Base-by-base conservation (phyloP, 768 basidiomycete genomes). In the Trametes punicea region DNA sequence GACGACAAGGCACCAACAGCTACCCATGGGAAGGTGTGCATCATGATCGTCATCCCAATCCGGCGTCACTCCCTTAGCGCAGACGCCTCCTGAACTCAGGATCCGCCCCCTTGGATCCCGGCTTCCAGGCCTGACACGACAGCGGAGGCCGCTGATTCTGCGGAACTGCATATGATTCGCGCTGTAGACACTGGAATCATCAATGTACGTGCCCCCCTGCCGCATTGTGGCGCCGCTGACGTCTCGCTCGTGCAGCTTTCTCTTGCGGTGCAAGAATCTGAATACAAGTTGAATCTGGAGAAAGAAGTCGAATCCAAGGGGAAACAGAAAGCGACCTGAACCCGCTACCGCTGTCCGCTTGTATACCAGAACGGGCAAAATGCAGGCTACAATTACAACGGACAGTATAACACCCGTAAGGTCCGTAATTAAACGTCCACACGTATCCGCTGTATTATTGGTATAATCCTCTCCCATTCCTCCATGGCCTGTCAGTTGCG, bases 391-490 rank as follows among this genome's bases (percentile, higher is more conserved):
- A 31, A 51, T 18, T 63, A 63, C 62, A 63, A 47, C 36, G 48
- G 33, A 38, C 47, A 39, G 15, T 45, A 18, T 52, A 56, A 54
- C 52, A 46, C 49, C 57, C 38, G 58, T 52, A 59, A 55, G 40
- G 56, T 52, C 46, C 53, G 45, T 47, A 21, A 56, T 75, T 81
- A 92, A 68, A 92, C 84, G 72, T 94, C 93, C 73, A 96, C 93
- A 51, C 91, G 86, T 75, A 96, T 96, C 53, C 91, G 88, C 71
- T 95, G 91, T 67, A 96, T 86, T 64, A 93, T 76, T 64, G 93
- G 90, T 79, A 94, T 93, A 68, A 95, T 88, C 72, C 89, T 79
- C 51, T 98, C 94, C 94, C 93, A 98, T 70, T 98, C 94, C 64
- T 98, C 93, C 90, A 96, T 94, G 51, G 91, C 85, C 88, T 93